Conservation (phyloP, 2,329 filamentous ascomycete genomes). For the Fusarium sp. region DNA sequence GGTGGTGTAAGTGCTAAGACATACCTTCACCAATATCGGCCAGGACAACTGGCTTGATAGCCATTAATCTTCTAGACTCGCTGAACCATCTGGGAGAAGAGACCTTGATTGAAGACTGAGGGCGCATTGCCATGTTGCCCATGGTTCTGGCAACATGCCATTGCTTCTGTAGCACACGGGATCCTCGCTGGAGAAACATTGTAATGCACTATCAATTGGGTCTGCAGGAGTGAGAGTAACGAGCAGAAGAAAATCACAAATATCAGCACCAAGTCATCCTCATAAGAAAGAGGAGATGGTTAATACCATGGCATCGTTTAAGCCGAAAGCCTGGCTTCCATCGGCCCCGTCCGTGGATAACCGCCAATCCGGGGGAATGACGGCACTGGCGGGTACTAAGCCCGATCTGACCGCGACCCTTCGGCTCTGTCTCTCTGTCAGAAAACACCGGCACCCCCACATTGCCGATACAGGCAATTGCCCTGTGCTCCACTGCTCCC, state of each 20-base stretch:
- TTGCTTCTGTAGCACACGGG: constrained; percentile 63
- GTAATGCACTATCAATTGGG: constrained; percentile 22
- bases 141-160: constrained; percentile 59
- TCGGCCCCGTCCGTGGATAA: constrained; percentile 52
- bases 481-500: constrained; percentile 33
- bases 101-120: constrained; percentile 45
- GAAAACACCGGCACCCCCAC: constrained; percentile 20
- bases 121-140: constrained; percentile 50
- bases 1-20: constrained; percentile 28
- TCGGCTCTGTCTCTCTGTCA: constrained; percentile 27
- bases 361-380: constrained; percentile 50
- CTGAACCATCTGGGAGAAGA: constrained; percentile 61
- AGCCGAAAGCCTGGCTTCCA: constrained; percentile 50
- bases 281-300: constrained; percentile 38
- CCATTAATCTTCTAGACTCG: constrained; percentile 60
- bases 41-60: constrained; percentile 81
- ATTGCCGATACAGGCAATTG: constrained; percentile 31
- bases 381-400: constrained; percentile 35
- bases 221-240: constrained; percentile 31
- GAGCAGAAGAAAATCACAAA: constrained; percentile 24
- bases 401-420: constrained; percentile 34
- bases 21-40: constrained; percentile 88
- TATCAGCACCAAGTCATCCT: constrained; percentile 19
- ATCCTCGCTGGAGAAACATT: constrained; percentile 68
- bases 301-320: constrained; percentile 37